Conservation (phyloP, 139 green algal genomes). For the Haematococcus lacustris region DNA sequence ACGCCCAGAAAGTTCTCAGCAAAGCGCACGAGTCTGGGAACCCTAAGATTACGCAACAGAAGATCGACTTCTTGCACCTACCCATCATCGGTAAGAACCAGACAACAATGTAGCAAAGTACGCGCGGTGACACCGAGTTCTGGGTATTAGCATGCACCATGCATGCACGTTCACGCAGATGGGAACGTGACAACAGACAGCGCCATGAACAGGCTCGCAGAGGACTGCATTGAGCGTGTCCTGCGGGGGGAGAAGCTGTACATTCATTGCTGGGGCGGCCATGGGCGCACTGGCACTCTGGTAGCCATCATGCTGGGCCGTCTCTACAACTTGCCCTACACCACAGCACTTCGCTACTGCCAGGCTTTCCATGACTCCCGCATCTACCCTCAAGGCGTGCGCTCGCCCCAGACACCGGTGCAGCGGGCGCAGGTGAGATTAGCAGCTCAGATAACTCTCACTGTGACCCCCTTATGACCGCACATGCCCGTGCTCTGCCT, state of each 20-base stretch:
- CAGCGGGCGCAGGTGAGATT: slow-evolving; percentile 59
- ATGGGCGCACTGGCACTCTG: slow-evolving; percentile 51
- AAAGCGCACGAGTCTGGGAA: slow-evolving; percentile 46
- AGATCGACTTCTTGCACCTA: slow-evolving; percentile 77
- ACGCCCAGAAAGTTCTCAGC: slow-evolving; percentile 69
- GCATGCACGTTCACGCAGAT: slow-evolving; percentile 67
- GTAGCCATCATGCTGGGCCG: slow-evolving; percentile 62
- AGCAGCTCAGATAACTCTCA: neutral
- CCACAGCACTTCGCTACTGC: slow-evolving; percentile 59
- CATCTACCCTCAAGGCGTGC: slow-evolving; percentile 63
- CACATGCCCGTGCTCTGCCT: neutral
- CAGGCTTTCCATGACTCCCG: slow-evolving; percentile 71
- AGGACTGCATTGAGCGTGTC: slow-evolving; percentile 70
- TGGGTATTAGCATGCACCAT: too few species aligned
- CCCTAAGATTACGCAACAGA: slow-evolving; percentile 50
- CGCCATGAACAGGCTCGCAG: slow-evolving; percentile 52
- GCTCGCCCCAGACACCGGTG: slow-evolving; percentile 64
- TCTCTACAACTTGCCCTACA: slow-evolving; percentile 61
- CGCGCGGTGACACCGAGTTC: too few species aligned
- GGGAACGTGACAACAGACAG: slow-evolving; percentile 63
- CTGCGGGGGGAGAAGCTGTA: slow-evolving; percentile 61
- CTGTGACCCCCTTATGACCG: neutral
- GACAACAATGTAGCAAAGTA: too few species aligned
- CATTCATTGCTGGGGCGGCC: slow-evolving; percentile 78
- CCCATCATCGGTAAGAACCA: slow-evolving; percentile 71